A percentile compares a stretch with the other conserved stretches of the same genome.
Evolutionary conservation across 2,329 filamentous ascomycete genomes (phyloP).

Genomic region (Neurospora sp.): DNA sequence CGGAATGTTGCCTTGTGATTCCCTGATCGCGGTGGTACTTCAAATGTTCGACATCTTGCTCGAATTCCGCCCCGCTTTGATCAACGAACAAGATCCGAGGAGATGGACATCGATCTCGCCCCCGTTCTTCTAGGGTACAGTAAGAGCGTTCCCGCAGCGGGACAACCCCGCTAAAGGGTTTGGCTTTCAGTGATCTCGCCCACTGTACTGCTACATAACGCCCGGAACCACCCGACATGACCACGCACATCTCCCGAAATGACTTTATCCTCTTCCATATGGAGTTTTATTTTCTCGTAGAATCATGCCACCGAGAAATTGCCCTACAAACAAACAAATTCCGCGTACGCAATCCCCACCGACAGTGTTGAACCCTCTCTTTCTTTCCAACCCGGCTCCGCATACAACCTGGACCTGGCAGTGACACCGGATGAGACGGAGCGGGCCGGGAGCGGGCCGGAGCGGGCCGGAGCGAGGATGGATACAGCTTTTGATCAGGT

Average conservation of each 20-base stretch:
- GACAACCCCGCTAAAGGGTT: not conserved
- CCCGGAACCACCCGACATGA: too few species aligned
- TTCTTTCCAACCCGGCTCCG: not conserved
- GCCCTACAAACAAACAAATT: not conserved
- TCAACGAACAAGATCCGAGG: not conserved
- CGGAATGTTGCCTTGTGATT: too few species aligned
- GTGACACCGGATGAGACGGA: not conserved
- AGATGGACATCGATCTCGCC: too few species aligned
- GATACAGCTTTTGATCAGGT: not conserved
- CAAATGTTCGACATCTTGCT: not conserved
- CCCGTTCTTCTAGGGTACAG: too few species aligned
- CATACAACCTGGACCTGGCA: not conserved
- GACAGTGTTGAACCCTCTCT: not conserved
- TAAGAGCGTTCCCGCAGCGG: not conserved
- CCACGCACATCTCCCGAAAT: too few species aligned
- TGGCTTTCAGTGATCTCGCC: not conserved
- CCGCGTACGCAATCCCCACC: not conserved
- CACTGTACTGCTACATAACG: not conserved
- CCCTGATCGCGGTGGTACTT: too few species aligned
- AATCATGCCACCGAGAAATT: too few species aligned
- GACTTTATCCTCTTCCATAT: too few species aligned
- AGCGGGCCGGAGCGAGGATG: not conserved
- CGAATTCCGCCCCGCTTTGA: not conserved
- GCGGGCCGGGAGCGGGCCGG: not conserved
- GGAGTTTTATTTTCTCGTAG: too few species aligned